Evolutionary conservation across 2,329 filamentous ascomycete species (phyloP).

Genomic region (Alternaria viburni): DNA sequence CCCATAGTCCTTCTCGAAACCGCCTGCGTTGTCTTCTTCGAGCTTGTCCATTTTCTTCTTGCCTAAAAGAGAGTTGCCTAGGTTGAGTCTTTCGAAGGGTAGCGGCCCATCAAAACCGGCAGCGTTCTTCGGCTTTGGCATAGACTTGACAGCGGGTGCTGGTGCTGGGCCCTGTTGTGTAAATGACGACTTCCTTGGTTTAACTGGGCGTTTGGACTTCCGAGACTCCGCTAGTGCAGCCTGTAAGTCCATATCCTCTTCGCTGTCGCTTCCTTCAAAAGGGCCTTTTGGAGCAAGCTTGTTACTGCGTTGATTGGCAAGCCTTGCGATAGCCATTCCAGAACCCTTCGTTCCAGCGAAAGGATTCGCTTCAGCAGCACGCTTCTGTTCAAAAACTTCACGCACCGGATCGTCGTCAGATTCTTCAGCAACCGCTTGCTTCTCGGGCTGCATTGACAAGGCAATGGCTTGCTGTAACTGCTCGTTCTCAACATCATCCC

Average conservation of each 20-base stretch:
- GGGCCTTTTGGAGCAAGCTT: constrained; percentile 51
- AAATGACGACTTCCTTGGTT: constrained; percentile 39
- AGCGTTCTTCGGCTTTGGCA: constrained; percentile 59
- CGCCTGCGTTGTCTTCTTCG: constrained; percentile 65
- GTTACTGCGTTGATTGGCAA: constrained; percentile 75
- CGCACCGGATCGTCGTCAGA: constrained; percentile 52
- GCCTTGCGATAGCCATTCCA: constrained; percentile 69
- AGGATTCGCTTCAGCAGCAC: constrained; percentile 51
- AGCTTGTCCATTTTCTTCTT: constrained; percentile 61
- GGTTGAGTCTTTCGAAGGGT: constrained; percentile 82
- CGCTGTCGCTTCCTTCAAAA: constrained; percentile 59
- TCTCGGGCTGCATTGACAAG: constrained; percentile 73
- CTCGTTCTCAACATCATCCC: constrained; percentile 67
- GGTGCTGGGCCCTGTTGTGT: constrained; percentile 24
- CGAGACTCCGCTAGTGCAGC: constrained; percentile 76
- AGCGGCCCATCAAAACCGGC: constrained; percentile 77
- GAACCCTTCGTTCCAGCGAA: constrained; percentile 51
- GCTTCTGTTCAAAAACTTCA: constrained; percentile 55
- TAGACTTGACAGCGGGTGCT: constrained; percentile 28
- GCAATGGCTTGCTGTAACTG: constrained; percentile 84
- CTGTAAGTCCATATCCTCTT: constrained; percentile 79
- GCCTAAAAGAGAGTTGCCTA: constrained; percentile 66
- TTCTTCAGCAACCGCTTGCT: constrained; percentile 58
- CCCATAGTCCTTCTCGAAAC: constrained; percentile 64
- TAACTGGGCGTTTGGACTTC: constrained; percentile 51